These are phyloP conservation scores for Wickerhamomyces tratensis DNA, from an alignment of 805 yeast genomes.

Conservation along the genomic window DNA sequence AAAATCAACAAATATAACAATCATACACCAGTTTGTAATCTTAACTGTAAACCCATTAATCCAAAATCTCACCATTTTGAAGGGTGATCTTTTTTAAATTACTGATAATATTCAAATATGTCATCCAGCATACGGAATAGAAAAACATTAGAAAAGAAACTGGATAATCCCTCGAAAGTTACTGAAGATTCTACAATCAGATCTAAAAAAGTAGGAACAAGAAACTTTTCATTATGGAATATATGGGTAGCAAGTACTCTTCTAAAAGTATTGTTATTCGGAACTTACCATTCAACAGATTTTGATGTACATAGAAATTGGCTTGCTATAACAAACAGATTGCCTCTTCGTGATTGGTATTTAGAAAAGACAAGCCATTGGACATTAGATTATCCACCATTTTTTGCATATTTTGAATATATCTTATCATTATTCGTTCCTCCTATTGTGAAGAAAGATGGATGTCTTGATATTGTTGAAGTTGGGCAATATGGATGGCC, in stretches of 20 bases:
- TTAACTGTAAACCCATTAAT: too few relatives aligned
- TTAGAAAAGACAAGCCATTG: conserved; percentile 69
- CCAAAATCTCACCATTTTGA: too few relatives aligned
- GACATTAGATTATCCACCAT: conserved; percentile 97
- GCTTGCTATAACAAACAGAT: conserved; percentile 77
- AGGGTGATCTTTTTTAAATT: too few relatives aligned
- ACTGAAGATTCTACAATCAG: too few relatives aligned
- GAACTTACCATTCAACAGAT: conserved; percentile 89
- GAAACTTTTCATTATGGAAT: conserved; percentile 47
- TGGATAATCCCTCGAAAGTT: too few relatives aligned
- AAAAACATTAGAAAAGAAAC: too few relatives aligned
- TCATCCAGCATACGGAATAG: too few relatives aligned
- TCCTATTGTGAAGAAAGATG: conserved; percentile 49
- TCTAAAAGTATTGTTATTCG: conserved; percentile 52
- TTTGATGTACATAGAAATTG: conserved; percentile 97
- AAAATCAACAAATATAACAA: too few relatives aligned
- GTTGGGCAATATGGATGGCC: conserved; percentile 64
- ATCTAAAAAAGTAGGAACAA: neutral
- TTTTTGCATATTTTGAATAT: conserved; percentile 95
- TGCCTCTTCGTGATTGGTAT: conserved; percentile 81
- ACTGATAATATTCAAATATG: too few relatives aligned
- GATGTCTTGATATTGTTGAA: conserved; percentile 61
- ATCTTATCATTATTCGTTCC: conserved; percentile 66
- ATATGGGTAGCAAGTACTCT: conserved; percentile 56
- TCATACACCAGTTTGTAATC: too few relatives aligned